phyloP scores from a whole-genome alignment of 1,284 basidiomycete species.

The Sporisorium iseilematis-ciliati region DNA sequence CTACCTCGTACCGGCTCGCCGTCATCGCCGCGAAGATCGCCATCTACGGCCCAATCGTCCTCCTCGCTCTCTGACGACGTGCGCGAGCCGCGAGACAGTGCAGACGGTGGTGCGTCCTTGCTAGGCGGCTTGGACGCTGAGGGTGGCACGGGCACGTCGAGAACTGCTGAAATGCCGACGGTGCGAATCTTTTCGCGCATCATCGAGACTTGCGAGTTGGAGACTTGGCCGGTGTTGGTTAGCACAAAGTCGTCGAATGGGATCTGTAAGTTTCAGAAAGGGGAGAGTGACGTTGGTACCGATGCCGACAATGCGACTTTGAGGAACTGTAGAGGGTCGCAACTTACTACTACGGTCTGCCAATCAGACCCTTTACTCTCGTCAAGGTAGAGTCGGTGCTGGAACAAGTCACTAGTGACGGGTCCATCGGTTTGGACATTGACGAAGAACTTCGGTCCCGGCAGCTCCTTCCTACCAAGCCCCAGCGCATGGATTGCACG shows the following conservation, averaged over 20 bases:
- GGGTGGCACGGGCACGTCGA: slow-evolving; percentile 56
- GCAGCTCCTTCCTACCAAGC: slow-evolving; percentile 48
- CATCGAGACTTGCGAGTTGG: slow-evolving; percentile 78
- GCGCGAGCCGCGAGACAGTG: slow-evolving; percentile 20
- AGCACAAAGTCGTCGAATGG: slow-evolving; percentile 84
- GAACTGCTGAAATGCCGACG: slow-evolving; percentile 78
- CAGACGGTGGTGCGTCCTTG: slow-evolving; percentile 37
- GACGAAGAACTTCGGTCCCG: slow-evolving; percentile 74
- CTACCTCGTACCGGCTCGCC: slow-evolving; percentile 38
- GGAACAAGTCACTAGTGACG: slow-evolving; percentile 80
- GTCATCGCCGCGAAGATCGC: slow-evolving; percentile 17
- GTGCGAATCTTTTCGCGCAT: slow-evolving; percentile 80
- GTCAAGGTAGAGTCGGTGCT: slow-evolving; percentile 84
- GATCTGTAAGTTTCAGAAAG: slow-evolving; percentile 73
- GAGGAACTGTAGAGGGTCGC: not conserved
- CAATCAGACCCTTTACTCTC: slow-evolving; percentile 77
- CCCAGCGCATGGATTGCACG: slow-evolving; percentile 61
- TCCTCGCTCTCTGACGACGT: slow-evolving; percentile 8
- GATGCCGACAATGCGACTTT: not conserved
- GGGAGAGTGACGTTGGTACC: slow-evolving; percentile 1
- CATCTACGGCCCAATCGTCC: slow-evolving; percentile 42
- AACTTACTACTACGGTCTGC: slow-evolving; percentile 83
- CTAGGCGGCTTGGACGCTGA: slow-evolving; percentile 33
- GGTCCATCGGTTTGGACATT: slow-evolving; percentile 86
- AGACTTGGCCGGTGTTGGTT: slow-evolving; percentile 83